phyloP scores from a whole-genome alignment of 768 basidiomycete species.

The Hericium coralloides region DNA sequence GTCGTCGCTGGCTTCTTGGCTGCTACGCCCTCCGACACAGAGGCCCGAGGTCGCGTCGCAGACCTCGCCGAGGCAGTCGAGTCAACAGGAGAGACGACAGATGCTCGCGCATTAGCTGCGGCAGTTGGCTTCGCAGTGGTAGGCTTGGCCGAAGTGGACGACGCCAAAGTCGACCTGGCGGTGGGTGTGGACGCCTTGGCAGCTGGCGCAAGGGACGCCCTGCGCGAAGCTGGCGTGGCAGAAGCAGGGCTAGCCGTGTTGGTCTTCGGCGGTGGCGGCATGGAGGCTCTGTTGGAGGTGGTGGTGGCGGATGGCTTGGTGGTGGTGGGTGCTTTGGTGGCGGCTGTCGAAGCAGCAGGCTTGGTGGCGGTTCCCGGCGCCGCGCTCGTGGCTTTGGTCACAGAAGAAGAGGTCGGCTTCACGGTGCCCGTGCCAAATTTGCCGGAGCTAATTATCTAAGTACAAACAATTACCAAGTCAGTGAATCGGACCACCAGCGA shows the following conservation, averaged over 20 bases:
- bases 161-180: constrained; percentile 8
- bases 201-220: constrained; percentile 33
- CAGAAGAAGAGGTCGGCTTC: constrained; percentile 30
- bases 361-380: constrained; percentile 30
- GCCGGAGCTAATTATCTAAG: constrained; percentile 12
- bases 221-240: constrained; percentile 4
- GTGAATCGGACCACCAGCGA: constrained; percentile 17
- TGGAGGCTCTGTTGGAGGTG: constrained; percentile 10
- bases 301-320: constrained; percentile 17
- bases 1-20: constrained; percentile 25
- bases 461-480: constrained; percentile 15
- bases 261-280: constrained; percentile 14
- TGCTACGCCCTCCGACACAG: constrained; percentile 57
- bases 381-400: constrained; percentile 32
- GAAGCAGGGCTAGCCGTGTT: background rate
- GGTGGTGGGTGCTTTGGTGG: constrained; percentile 24
- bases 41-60: constrained; percentile 50
- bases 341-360: constrained; percentile 15
- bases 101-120: constrained; percentile 31
- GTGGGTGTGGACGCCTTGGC: constrained; percentile 1
- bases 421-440: constrained; percentile 21
- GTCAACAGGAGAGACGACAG: constrained; percentile 48
- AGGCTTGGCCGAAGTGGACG: constrained; percentile 12
- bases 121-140: constrained; percentile 28
- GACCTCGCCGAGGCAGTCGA: constrained; percentile 26